A percentile compares a stretch with the other conserved stretches of the same genome.
phyloP scores from a whole-genome alignment of 1,284 basidiomycete genomes.

The Uromyces viciae-fabae region DNA sequence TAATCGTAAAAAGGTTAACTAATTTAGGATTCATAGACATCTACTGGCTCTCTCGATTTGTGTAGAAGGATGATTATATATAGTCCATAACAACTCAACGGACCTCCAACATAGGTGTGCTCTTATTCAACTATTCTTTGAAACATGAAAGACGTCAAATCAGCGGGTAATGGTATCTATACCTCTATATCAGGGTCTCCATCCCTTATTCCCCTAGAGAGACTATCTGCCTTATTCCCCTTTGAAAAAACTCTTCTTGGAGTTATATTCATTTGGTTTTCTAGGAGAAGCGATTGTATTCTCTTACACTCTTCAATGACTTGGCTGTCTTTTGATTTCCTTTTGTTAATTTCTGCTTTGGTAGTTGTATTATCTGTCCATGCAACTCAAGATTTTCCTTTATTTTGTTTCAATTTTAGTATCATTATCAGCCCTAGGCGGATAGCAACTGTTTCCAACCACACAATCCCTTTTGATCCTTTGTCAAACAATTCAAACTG shows the following conservation, averaged over 20 bases:
- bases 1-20: neutral
- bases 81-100: neutral
- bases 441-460: conserved; percentile 9
- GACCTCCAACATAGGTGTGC: neutral
- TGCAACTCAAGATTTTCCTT: neutral
- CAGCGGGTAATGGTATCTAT: neutral
- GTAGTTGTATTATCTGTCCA: neutral
- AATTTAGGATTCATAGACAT: neutral
- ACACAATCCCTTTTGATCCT: neutral
- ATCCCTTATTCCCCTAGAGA: neutral
- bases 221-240: neutral
- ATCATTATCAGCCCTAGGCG: neutral
- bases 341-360: neutral
- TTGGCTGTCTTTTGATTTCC: neutral
- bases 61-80: neutral
- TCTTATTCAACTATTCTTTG: neutral
- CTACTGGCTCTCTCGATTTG: neutral
- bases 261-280: neutral
- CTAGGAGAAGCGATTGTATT: neutral
- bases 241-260: neutral
- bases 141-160: neutral
- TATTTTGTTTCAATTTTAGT: neutral
- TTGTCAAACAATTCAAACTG: neutral
- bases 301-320: neutral
- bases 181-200: neutral